These are phyloP conservation scores for Mycena vulgaris DNA, from an alignment of 768 basidiomycete genomes.

Conservation along the genomic window DNA sequence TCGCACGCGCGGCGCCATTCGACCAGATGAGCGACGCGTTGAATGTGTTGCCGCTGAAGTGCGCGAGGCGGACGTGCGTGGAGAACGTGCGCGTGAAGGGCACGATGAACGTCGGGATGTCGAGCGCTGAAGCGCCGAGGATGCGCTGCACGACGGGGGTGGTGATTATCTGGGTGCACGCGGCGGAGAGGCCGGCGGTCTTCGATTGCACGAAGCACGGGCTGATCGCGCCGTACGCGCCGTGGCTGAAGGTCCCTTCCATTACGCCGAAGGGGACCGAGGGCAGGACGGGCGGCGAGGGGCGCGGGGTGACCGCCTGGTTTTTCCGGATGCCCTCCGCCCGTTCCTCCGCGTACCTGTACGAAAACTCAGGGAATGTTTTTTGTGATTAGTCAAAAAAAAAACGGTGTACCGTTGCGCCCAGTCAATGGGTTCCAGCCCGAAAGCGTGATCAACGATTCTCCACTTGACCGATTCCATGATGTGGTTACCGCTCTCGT, in stretches of 20 bases:
- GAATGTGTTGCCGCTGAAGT: constrained; percentile 56
- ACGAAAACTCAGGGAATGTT: not conserved
- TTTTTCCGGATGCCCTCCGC: constrained; percentile 42
- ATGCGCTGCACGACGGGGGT: constrained; percentile 49
- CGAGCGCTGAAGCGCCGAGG: constrained; percentile 31
- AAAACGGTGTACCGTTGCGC: constrained; percentile 47
- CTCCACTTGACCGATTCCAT: constrained; percentile 56
- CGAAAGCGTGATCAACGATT: constrained; percentile 55
- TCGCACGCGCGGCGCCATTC: constrained; percentile 48
- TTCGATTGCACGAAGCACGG: constrained; percentile 50
- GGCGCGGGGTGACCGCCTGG: constrained; percentile 44
- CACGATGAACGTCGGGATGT: constrained; percentile 51
- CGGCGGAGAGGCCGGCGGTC: not conserved
- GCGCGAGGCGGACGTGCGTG: constrained; percentile 55
- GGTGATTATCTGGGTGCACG: constrained; percentile 42
- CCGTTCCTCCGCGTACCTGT: constrained; percentile 46
- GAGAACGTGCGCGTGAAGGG: constrained; percentile 53
- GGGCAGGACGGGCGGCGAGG: constrained; percentile 41
- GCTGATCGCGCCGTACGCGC: constrained; percentile 51
- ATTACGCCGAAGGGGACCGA: constrained; percentile 42
- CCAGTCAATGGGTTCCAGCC: constrained; percentile 55
- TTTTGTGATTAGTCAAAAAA: not conserved
- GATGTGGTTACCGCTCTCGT: constrained; percentile 52
- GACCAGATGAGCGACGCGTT: constrained; percentile 57
- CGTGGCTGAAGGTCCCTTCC: constrained; percentile 51